These are phyloP conservation scores for Echites panduratus DNA, from an alignment of 257 asterid genomes.

Conservation along the genomic window DNA sequence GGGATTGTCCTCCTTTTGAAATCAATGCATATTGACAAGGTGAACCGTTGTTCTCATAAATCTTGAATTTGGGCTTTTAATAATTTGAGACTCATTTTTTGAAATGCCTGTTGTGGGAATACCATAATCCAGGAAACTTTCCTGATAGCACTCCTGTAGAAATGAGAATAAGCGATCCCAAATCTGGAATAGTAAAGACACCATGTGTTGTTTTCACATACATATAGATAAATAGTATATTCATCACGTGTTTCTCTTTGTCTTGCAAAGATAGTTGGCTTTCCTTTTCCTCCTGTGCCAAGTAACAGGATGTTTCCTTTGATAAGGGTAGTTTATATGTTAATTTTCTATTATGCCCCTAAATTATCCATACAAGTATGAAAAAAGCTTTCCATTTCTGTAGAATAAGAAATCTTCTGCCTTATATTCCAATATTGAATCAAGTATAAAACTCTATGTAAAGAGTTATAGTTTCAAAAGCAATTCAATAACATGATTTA, in stretches of 20 bases:
- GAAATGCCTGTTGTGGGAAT: not conserved
- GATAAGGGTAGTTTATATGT: no score
- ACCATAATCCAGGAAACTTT: not conserved
- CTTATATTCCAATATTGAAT: no score
- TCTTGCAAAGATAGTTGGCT: no score
- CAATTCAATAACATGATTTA: no score
- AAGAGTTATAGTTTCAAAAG: no score
- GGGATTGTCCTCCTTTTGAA: conserved; percentile 93
- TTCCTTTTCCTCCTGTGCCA: no score
- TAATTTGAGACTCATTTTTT: not conserved
- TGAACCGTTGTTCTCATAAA: conserved; percentile 15
- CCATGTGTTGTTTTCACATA: not conserved
- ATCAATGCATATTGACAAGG: conserved; percentile 90
- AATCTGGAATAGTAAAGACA: not conserved
- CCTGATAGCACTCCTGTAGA: not conserved
- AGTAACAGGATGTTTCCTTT: no score
- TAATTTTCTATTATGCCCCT: no score
- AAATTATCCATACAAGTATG: no score
- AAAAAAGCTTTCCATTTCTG: no score
- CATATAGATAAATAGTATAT: not conserved
- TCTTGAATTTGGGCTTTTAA: not conserved
- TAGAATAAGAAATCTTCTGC: no score
- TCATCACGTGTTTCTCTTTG: not conserved
- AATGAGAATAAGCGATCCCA: not conserved
- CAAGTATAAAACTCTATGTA: no score